Conservation (phyloP, 2,329 filamentous ascomycete species). For the Fusarium equiseti region DNA sequence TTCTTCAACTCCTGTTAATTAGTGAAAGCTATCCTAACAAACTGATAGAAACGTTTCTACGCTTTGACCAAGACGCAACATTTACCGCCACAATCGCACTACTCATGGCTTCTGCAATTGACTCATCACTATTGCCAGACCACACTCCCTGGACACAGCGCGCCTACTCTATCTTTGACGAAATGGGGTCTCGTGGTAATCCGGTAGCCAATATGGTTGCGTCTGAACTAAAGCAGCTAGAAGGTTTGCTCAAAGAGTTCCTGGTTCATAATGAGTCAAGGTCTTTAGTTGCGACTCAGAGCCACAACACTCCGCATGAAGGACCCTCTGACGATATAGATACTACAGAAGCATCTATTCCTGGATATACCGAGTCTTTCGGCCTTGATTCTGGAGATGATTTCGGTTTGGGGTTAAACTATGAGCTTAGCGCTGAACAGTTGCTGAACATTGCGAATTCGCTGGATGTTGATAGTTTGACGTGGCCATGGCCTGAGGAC, state of each 20-base stretch:
- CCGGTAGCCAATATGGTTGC: constrained; percentile 56
- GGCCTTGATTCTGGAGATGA: constrained; percentile 13
- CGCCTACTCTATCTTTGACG: constrained; percentile 58
- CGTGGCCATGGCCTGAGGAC: constrained; percentile 37
- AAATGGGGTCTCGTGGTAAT: constrained; percentile 60
- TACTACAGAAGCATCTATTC: not conserved
- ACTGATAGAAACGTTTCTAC: constrained; percentile 21
- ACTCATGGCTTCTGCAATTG: constrained; percentile 55
- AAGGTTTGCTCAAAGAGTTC: constrained; percentile 15
- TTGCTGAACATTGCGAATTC: constrained; percentile 38
- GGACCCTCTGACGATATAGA: not conserved
- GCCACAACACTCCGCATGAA: constrained; percentile 8
- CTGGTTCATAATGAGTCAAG: constrained; percentile 11
- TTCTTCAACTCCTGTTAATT: not conserved
- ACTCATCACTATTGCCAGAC: constrained; percentile 51
- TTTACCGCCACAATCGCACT: constrained; percentile 54
- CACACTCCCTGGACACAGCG: constrained; percentile 55
- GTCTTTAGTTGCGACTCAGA: not conserved
- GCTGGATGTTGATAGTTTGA: constrained; percentile 38
- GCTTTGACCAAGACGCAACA: constrained; percentile 29
- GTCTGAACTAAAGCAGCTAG: constrained; percentile 27
- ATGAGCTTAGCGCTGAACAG: constrained; percentile 40
- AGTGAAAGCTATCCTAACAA: not conserved
- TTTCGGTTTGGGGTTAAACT: constrained; percentile 23
- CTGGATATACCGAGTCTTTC: constrained; percentile 15